phyloP scores from a whole-genome alignment of 257 asterid genomes.

The Lycium barbarum region DNA sequence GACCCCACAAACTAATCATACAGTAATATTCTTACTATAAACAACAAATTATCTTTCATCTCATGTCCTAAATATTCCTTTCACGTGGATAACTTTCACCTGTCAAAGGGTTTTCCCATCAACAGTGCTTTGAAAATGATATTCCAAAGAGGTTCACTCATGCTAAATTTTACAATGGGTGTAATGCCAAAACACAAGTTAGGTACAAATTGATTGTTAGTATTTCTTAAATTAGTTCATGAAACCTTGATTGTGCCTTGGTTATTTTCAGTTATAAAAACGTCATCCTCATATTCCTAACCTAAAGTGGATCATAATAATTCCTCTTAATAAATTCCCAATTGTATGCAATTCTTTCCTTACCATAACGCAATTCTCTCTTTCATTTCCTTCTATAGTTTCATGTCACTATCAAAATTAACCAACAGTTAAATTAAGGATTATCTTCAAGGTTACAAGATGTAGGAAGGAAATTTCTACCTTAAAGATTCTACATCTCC shows the following conservation, averaged over 20 bases:
- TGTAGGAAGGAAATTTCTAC: not conserved
- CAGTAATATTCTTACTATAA: not conserved
- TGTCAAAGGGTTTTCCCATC: not conserved
- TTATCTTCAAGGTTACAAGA: not conserved
- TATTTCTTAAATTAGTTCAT: not conserved
- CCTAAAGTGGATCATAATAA: constrained; percentile 33
- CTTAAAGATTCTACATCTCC: constrained; percentile 24
- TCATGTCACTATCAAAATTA: not conserved
- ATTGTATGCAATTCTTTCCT: constrained; percentile 28
- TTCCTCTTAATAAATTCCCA: constrained; percentile 32
- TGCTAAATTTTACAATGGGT: not conserved
- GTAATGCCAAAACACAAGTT: not conserved
- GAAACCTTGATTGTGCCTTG: not conserved
- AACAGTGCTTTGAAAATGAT: not conserved
- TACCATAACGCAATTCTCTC: not conserved
- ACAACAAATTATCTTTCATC: not conserved
- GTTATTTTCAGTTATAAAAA: not conserved
- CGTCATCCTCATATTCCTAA: constrained; percentile 32
- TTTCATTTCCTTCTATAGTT: not conserved
- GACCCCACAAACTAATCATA: not conserved
- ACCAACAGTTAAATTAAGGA: constrained; percentile 3
- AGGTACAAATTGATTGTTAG: not conserved
- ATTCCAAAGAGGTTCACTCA: not conserved
- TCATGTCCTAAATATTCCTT: not conserved
- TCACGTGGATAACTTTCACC: constrained; percentile 1